These are phyloP conservation scores for Salix exigua DNA, from an alignment of 345 rosid genomes.

Conservation along the genomic window DNA sequence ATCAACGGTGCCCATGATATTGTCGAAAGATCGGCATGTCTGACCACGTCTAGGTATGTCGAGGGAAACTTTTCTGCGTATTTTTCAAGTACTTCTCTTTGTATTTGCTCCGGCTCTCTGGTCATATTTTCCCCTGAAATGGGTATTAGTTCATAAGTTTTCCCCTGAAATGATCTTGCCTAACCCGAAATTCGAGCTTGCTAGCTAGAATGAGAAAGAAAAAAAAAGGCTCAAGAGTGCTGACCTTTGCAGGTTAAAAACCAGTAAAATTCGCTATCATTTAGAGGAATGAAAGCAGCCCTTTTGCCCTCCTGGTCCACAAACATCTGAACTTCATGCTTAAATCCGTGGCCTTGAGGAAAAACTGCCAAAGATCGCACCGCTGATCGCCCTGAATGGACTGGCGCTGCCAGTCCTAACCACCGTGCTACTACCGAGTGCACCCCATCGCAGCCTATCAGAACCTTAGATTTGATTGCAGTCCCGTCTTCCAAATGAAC, in stretches of 20 bases:
- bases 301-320: slow-evolving; percentile 20
- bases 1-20: no score
- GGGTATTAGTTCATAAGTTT: background rate
- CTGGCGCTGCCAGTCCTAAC: slow-evolving; percentile 28
- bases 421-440: slow-evolving; percentile 35
- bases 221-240: background rate
- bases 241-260: slow-evolving; percentile 27
- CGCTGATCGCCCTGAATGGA: slow-evolving; percentile 26
- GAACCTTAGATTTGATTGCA: slow-evolving; percentile 26
- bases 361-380: slow-evolving; percentile 29
- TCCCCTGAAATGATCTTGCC: background rate
- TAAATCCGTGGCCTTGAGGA: slow-evolving; percentile 30
- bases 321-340: slow-evolving; percentile 10
- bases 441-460: slow-evolving; percentile 52
- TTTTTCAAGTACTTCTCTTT: slow-evolving; percentile 18
- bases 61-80: slow-evolving; percentile 25
- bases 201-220: background rate
- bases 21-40: slow-evolving; percentile 18
- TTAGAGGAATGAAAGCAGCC: slow-evolving; percentile 23
- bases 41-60: slow-evolving; percentile 19
- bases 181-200: background rate
- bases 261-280: slow-evolving; percentile 34
- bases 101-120: slow-evolving; percentile 27
- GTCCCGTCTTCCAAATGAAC: slow-evolving; percentile 34
- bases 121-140: slow-evolving; percentile 14